These are phyloP conservation scores for Penicillium alfredii DNA, from an alignment of 495 filamentous ascomycete genomes.

Conservation along the genomic window DNA sequence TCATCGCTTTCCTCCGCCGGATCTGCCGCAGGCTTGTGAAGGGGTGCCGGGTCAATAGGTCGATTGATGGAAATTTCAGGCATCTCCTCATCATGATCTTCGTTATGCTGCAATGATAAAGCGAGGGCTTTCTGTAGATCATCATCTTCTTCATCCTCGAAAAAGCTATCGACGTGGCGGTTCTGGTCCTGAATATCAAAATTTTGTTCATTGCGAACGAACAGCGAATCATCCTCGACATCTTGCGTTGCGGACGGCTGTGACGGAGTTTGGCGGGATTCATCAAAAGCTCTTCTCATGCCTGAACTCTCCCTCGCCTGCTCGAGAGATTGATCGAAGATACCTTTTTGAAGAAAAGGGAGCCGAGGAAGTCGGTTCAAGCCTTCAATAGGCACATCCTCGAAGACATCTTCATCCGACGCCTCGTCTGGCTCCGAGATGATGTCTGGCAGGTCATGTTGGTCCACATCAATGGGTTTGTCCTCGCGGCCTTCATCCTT, in stretches of 20 bases:
- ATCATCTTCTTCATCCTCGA: slow-evolving; percentile 57
- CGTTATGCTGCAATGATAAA: slow-evolving; percentile 57
- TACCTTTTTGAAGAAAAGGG: slow-evolving; percentile 33
- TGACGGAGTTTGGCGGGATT: slow-evolving; percentile 11
- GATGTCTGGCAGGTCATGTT: slow-evolving; percentile 44
- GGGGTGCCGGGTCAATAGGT: slow-evolving; percentile 9
- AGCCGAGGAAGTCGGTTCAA: slow-evolving; percentile 80
- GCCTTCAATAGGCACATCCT: slow-evolving; percentile 93
- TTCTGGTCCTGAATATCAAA: slow-evolving; percentile 18
- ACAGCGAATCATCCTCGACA: slow-evolving; percentile 56
- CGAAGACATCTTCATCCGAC: slow-evolving; percentile 67
- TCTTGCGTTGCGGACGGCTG: slow-evolving; percentile 13
- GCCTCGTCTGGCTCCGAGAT: slow-evolving; percentile 47
- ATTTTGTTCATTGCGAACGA: slow-evolving; percentile 50
- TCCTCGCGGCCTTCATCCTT: slow-evolving; percentile 66
- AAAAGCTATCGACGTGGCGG: slow-evolving; percentile 35
- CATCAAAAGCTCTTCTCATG: slow-evolving; percentile 40
- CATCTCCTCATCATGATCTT: slow-evolving; percentile 28
- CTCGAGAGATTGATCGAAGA: slow-evolving; percentile 34
- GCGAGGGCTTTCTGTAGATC: slow-evolving; percentile 77
- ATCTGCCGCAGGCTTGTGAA: slow-evolving; percentile 12
- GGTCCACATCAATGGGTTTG: slow-evolving; percentile 88
- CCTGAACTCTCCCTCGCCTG: slow-evolving; percentile 36
- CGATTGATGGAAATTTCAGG: slow-evolving; percentile 31
- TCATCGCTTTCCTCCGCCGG: slow-evolving; percentile 32